Evolutionary conservation across 352 stramenopile genomes (phyloP).

Genomic region (Pythium sp.): DNA sequence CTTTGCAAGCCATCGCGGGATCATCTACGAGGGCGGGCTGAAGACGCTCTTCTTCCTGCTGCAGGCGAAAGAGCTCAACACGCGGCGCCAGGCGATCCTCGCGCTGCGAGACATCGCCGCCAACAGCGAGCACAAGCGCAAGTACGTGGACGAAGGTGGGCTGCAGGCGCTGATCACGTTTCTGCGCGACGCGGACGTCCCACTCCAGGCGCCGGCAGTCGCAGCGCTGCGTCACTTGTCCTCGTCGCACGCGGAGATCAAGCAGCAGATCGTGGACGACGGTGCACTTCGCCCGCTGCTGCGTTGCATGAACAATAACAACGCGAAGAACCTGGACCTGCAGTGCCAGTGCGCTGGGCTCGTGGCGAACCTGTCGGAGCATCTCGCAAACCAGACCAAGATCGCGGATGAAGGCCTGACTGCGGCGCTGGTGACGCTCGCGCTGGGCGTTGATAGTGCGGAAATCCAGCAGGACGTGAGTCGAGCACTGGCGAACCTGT

Average conservation of each 20-base stretch:
- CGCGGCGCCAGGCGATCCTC: conserved; percentile 85
- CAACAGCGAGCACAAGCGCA: conserved; percentile 86
- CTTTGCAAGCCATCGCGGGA: conserved; percentile 79
- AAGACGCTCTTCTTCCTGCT: conserved; percentile 91
- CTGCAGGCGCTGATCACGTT: conserved; percentile 88
- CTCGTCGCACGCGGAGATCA: conserved; percentile 76
- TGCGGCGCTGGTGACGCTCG: conserved; percentile 77
- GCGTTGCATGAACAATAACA: conserved; percentile 76
- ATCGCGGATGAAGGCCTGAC: conserved; percentile 92
- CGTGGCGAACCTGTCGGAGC: conserved; percentile 93
- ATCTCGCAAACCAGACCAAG: conserved; percentile 85
- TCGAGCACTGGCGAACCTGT: conserved; percentile 91
- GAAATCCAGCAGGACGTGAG: conserved; percentile 95
- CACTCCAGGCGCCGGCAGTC: conserved; percentile 87
- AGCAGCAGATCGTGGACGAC: conserved; percentile 79
- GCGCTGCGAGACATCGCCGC: conserved; percentile 89
- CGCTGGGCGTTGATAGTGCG: conserved; percentile 62
- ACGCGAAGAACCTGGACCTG: conserved; percentile 87
- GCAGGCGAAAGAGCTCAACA: conserved; percentile 90
- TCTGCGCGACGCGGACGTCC: conserved; percentile 82
- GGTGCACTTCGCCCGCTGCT: conserved; percentile 84
- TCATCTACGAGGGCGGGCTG: conserved; percentile 89
- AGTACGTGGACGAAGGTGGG: conserved; percentile 87
- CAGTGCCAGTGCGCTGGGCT: conserved; percentile 92
- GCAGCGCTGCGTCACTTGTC: conserved; percentile 91